Evolutionary conservation across 1,284 basidiomycete species (phyloP).

Genomic region (Exobasidium cylindrosporum): DNA sequence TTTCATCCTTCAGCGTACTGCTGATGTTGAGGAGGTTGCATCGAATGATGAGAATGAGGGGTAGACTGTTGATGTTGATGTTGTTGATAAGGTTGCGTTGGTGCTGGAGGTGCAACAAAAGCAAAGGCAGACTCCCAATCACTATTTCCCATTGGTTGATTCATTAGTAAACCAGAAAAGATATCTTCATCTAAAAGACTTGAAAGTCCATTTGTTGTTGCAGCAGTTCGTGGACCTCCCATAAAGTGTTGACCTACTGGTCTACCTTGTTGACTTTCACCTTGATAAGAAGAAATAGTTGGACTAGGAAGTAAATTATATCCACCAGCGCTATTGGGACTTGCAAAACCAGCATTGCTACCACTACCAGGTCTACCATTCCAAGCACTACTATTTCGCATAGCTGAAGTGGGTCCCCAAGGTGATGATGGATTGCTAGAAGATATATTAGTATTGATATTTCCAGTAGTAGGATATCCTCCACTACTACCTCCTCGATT

Average conservation of each 20-base stretch:
- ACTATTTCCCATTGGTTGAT: constrained; percentile 5
- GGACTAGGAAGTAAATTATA: not conserved
- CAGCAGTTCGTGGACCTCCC: not conserved
- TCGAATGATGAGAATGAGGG: not conserved
- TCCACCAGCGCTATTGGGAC: not conserved
- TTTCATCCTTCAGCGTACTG: no score
- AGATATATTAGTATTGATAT: not conserved
- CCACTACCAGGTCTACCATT: not conserved
- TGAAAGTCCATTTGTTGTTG: constrained; percentile 1
- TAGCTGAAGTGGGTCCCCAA: not conserved
- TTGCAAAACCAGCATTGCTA: not conserved
- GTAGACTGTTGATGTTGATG: not conserved
- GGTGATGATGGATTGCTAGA: constrained; percentile 3
- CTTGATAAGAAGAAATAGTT: not conserved
- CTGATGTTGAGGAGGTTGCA: not conserved
- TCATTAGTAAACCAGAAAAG: constrained; percentile 10
- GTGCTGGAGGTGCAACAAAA: constrained; percentile 7
- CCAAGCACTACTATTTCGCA: not conserved
- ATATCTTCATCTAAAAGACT: constrained; percentile 13
- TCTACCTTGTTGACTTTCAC: not conserved
- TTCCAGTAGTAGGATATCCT: not conserved
- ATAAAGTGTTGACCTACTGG: not conserved
- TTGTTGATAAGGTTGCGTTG: not conserved
- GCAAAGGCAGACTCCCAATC: constrained; percentile 13
- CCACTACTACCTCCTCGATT: not conserved